phyloP scores from a whole-genome alignment of 192 early-diverging fungal genomes.

The Allomyces macrogynus region DNA sequence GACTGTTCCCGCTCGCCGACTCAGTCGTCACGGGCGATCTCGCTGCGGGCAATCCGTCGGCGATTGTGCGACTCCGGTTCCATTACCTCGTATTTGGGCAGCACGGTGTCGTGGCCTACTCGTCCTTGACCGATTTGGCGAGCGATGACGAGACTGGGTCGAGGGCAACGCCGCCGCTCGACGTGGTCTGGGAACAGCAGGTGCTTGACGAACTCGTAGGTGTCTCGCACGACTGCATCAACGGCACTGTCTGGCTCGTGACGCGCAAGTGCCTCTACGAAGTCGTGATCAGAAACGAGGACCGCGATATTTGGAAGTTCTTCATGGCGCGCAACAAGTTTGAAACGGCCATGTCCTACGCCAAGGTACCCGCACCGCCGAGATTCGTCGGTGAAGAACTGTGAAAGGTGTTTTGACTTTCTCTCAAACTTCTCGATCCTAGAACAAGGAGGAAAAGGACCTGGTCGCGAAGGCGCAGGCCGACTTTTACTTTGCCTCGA shows the following conservation, averaged over 20 bases:
- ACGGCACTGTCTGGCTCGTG: constrained; percentile 80
- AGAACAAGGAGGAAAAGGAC: constrained; percentile 40
- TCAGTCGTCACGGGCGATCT: not conserved
- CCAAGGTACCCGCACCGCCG: constrained; percentile 26
- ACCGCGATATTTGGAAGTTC: constrained; percentile 82
- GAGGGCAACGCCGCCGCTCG: not conserved
- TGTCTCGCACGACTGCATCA: constrained; percentile 49
- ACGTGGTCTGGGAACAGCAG: not conserved
- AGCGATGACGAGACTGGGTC: too few relatives aligned
- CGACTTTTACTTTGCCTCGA: constrained; percentile 57
- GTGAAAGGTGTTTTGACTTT: too few relatives aligned
- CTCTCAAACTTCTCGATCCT: not conserved
- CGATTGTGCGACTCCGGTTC: too few relatives aligned
- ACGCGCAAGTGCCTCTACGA: constrained; percentile 70
- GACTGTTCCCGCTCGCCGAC: not conserved
- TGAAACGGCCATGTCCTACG: constrained; percentile 57
- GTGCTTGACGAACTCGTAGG: constrained; percentile 5
- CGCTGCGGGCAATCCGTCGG: too few relatives aligned
- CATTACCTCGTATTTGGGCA: too few relatives aligned
- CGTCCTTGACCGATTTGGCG: too few relatives aligned
- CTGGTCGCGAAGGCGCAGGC: constrained; percentile 66
- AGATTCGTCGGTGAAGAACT: too few relatives aligned
- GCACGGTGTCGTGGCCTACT: too few relatives aligned
- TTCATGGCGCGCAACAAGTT: constrained; percentile 65
- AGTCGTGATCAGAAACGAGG: constrained; percentile 77